phyloP scores from a whole-genome alignment of 1,139 yeast genomes.

The Hansenula sp. region DNA sequence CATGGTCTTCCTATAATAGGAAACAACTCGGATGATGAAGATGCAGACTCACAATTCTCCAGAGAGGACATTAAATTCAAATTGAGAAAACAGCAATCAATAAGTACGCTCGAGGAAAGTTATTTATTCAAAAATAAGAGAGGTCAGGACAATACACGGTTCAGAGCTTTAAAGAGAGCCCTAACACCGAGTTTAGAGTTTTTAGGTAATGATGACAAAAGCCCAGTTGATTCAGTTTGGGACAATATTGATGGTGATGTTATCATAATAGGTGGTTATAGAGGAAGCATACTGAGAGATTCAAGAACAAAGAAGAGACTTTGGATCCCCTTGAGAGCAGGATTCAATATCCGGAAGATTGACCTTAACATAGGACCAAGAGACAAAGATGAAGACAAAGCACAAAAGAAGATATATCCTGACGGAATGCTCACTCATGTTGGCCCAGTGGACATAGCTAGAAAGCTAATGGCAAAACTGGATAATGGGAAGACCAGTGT shows the following conservation, averaged over 20 bases:
- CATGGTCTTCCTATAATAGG: constrained; percentile 19
- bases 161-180: constrained; percentile 65
- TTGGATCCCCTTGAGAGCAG: constrained; percentile 89
- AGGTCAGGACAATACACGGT: constrained; percentile 61
- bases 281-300: constrained; percentile 81
- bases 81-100: constrained; percentile 52
- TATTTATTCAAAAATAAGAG: constrained; percentile 49
- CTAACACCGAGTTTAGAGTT: constrained; percentile 37
- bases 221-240: constrained; percentile 32
- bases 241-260: constrained; percentile 69
- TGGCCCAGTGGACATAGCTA: constrained; percentile 84
- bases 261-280: constrained; percentile 79
- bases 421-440: constrained; percentile 78
- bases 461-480: constrained; percentile 53
- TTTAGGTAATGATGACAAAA: constrained; percentile 26
- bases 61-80: constrained; percentile 40
- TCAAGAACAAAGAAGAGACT: constrained; percentile 58
- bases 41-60: constrained; percentile 24
- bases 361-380: constrained; percentile 70
- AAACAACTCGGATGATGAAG: constrained; percentile 31
- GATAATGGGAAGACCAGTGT: constrained; percentile 60
- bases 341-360: constrained; percentile 67
- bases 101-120: constrained; percentile 64
- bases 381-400: constrained; percentile 55
- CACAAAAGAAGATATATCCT: constrained; percentile 52